phyloP scores from a whole-genome alignment of 2,329 filamentous ascomycete species.

The Cercospora brassicicola region DNA sequence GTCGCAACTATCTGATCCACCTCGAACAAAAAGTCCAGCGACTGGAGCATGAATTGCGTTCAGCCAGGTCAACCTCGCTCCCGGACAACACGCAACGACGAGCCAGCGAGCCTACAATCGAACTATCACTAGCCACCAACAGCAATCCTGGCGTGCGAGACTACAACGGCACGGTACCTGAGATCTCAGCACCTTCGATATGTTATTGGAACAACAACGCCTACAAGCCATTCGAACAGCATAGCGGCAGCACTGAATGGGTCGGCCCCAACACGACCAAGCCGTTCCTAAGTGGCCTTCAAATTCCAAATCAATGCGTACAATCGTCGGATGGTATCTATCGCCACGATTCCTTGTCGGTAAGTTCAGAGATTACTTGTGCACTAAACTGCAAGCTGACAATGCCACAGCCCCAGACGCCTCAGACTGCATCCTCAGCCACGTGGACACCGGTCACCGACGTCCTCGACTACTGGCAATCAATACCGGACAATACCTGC shows the following conservation, averaged over 20 bases:
- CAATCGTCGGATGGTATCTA: slow-evolving; percentile 11
- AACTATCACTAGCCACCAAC: not conserved
- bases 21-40: slow-evolving; percentile 17
- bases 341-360: slow-evolving; percentile 6
- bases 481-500: slow-evolving; percentile 5
- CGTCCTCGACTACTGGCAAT: slow-evolving; percentile 4
- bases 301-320: slow-evolving; percentile 3
- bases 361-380: not conserved
- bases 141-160: slow-evolving; percentile 3
- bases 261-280: slow-evolving; percentile 5
- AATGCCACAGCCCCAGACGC: not conserved
- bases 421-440: slow-evolving; percentile 7
- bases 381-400: not conserved
- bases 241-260: slow-evolving; percentile 7
- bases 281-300: slow-evolving; percentile 2
- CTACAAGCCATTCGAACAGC: slow-evolving; percentile 13
- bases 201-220: slow-evolving; percentile 9
- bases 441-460: slow-evolving; percentile 9
- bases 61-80: not conserved
- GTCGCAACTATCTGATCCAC: slow-evolving; percentile 14
- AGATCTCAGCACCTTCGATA: not conserved
- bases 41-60: slow-evolving; percentile 13
- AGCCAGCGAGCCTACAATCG: not conserved
- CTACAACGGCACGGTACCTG: not conserved
- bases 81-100: not conserved